Conservation (phyloP, 495 filamentous ascomycete species). For the Durotheca rogersii region DNA sequence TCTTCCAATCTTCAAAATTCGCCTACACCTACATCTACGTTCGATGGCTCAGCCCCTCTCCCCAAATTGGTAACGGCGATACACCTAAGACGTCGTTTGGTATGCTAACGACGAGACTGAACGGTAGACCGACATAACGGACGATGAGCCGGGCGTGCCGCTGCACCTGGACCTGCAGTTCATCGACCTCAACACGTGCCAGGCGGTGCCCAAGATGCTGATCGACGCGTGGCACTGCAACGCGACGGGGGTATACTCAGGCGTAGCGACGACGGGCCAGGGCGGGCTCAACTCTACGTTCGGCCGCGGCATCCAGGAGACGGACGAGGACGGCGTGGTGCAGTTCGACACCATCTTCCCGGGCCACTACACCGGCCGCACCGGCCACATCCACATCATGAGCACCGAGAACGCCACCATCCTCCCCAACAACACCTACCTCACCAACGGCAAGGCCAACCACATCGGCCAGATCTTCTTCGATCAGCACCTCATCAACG, state of each 20-base stretch:
- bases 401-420: constrained; percentile 44
- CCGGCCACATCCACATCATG: constrained; percentile 50
- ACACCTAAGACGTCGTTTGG: no score
- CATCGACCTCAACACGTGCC: constrained; percentile 54
- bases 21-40: no score
- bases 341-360: constrained; percentile 54
- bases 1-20: neutral
- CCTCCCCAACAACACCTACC: constrained; percentile 48
- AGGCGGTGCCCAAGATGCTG: constrained; percentile 49
- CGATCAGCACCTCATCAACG: constrained; percentile 36
- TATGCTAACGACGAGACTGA: no score
- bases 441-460: constrained; percentile 47
- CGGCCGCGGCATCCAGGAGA: constrained; percentile 51
- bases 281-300: constrained; percentile 50
- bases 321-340: constrained; percentile 50
- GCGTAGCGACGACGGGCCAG: constrained; percentile 28
- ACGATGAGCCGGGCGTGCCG: constrained; percentile 48
- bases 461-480: constrained; percentile 62
- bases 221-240: constrained; percentile 56
- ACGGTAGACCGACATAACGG: constrained; percentile 46
- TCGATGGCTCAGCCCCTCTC: no score
- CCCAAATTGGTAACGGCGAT: no score
- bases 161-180: constrained; percentile 57
- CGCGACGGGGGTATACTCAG: constrained; percentile 55
- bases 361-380: constrained; percentile 53